Conservation (phyloP, 2,329 filamentous ascomycete genomes). For the Ophiosphaerella korrae region DNA sequence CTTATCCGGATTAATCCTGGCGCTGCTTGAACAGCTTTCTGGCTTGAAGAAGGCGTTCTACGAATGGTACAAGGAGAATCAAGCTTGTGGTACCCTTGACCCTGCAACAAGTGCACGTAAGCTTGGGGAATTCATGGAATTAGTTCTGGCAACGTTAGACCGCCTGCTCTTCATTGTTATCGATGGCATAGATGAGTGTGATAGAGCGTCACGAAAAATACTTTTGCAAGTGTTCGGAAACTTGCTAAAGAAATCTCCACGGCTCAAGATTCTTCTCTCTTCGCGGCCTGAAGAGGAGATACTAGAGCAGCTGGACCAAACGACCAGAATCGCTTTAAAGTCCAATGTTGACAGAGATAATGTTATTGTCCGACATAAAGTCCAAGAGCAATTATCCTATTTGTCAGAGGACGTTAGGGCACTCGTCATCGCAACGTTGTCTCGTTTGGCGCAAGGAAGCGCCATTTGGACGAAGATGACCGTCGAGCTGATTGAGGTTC, state of each 20-base stretch:
- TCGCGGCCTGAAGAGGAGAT: not conserved
- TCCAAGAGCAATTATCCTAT: not conserved
- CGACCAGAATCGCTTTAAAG: not conserved
- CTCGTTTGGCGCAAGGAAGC: not conserved
- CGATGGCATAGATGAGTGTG: slow-evolving; percentile 10
- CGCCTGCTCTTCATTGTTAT: slow-evolving; percentile 6
- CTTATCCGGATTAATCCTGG: slow-evolving; percentile 5
- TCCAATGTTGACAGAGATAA: not conserved
- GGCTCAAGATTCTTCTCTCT: not conserved
- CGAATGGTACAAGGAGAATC: slow-evolving; percentile 15
- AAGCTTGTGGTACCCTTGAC: slow-evolving; percentile 7
- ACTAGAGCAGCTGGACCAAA: not conserved
- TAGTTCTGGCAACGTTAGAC: slow-evolving; percentile 3
- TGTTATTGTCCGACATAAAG: not conserved
- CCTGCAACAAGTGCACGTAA: slow-evolving; percentile 5
- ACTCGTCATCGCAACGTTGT: not conserved
- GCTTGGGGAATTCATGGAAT: slow-evolving; percentile 4
- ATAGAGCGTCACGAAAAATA: slow-evolving; percentile 4
- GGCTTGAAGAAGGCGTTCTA: slow-evolving; percentile 14
- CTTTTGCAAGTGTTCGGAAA: slow-evolving; percentile 1
- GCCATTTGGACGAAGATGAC: not conserved
- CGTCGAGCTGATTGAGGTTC: not conserved
- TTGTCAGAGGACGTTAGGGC: not conserved
- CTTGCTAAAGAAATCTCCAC: not conserved
- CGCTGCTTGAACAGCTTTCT: slow-evolving; percentile 12